Percentiles rank a stretch among this genome's conserved stretches.
These are phyloP conservation scores for Epithele typhae DNA, from an alignment of 768 basidiomycete genomes.

Conservation along the genomic window DNA sequence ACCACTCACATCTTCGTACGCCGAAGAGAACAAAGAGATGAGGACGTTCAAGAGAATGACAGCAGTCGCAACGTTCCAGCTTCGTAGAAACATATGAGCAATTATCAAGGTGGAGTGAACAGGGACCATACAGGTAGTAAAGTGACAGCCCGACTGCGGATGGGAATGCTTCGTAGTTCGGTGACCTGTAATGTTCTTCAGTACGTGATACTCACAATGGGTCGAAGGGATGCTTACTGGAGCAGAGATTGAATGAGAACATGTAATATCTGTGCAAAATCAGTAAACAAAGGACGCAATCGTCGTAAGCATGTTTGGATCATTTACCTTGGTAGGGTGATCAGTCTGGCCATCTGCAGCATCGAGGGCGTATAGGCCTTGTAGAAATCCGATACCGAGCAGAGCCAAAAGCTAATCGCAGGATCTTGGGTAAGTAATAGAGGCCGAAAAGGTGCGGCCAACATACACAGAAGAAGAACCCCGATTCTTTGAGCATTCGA, in stretches of 20 bases:
- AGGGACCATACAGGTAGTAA: constrained; percentile 61
- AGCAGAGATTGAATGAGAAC: constrained; percentile 75
- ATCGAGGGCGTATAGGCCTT: constrained; percentile 86
- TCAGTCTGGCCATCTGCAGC: constrained; percentile 80
- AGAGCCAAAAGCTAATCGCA: constrained; percentile 66
- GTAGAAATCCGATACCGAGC: constrained; percentile 78
- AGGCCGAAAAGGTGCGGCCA: background rate
- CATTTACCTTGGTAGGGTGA: constrained; percentile 39
- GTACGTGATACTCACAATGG: background rate
- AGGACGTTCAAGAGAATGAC: constrained; percentile 89
- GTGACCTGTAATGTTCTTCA: constrained; percentile 43
- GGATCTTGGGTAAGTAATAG: background rate
- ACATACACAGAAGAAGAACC: constrained; percentile 82
- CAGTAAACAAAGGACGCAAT: no score
- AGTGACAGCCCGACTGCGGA: constrained; percentile 61
- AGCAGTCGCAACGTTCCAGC: constrained; percentile 81
- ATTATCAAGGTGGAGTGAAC: constrained; percentile 24
- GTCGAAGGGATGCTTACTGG: constrained; percentile 44
- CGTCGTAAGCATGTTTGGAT: no score
- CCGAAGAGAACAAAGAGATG: constrained; percentile 93
- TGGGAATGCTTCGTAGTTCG: constrained; percentile 58
- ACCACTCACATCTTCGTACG: constrained; percentile 79
- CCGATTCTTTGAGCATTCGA: constrained; percentile 90
- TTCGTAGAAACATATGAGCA: constrained; percentile 21
- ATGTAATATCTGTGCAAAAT: constrained; percentile 53